Evolutionary conservation across 257 asterid species (phyloP), one percentile per base, ranked within the genome.

Genomic region (Verbena officinalis): DNA sequence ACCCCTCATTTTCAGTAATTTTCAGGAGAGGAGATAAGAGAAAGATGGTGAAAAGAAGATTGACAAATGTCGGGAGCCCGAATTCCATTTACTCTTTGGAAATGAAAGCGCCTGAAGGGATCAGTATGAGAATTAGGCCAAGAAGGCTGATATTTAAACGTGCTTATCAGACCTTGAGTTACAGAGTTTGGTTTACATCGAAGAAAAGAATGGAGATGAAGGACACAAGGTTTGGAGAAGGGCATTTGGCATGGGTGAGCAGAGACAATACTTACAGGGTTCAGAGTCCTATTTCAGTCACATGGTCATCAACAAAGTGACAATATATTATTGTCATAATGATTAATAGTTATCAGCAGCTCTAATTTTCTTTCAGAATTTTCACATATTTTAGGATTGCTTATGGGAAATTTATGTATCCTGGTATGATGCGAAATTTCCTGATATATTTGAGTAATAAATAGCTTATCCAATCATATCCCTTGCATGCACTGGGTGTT

Each of bases 251-350:
- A 8, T 93, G 98, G 98, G 83, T 89, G 83, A 82, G 75, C 15
- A 55, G 75, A 23, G 75, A 68, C 42, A 71, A 76, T 56, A 64
- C 77, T 17, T 63, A 75, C 79, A 70, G 73, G 81, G 95, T 89
- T 31, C 83, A 75, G 64, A 89, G 98, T 76, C 96, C 98, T 19
- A 73, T 93, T 64, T 84, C 97, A 65, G 95, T 90, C 57, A 78
- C 96, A 65, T 90, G 98, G 96, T 68, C 74, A 61, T 71, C 80
- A 31, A 75, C 64, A 62, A 67, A 81, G 75, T 67, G 80, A 83
- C 38, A 60, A 30, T 40, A 40, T 52, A 52, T 43, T 14, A 31
- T 22, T 64, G 46, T 62, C 5, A 27, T 22, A 43, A 38, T 46
- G 10, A 39, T 49, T 36, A n/a, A 58, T 9, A 53, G 67, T 27